Evolutionary conservation across 305 asterid genomes (phyloP), one percentile per base, ranked within the genome.

Genomic region (Striga hermonthica): DNA sequence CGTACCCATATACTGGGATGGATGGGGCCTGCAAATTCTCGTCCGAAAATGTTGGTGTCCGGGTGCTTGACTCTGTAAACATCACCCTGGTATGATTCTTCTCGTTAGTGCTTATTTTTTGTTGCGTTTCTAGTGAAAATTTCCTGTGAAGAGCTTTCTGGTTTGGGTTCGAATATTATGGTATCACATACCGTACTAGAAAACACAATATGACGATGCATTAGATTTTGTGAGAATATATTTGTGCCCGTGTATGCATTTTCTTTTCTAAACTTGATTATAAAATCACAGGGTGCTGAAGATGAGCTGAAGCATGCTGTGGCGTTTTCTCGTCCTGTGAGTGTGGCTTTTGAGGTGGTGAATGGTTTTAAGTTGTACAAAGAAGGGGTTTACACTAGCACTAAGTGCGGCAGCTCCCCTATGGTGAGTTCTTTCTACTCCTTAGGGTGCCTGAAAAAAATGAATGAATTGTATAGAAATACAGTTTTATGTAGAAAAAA

Each of bases 311-410:
- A 82, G 78, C 90, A 88, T 54, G 99, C 95, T 0, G 97, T 93
- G 13, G 99, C 92, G 65, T 53, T 79, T 60, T 78, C 75, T 72
- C 86, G 92, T 65, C 97, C 99, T 5, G 97, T 90, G 11, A 93
- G 99, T 67, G 90, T 93, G 75, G 99, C 99, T 58, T 93, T 90
- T 75, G 80, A 93, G 86, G 96, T 88, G 67, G 77, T 82, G 31
- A 12, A 65, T 5, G 85, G 77, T 52, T 93, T 93, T 74, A 63
- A 69, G 73, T 62, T 74, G 4, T 93, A 93, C 75, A 64, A 80
- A 35, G 65, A 75, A 4, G 98, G 98, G 41, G 96, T 93, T 63
- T 93, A 71, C 82, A 80, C 90, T 78, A 88, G 89, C 82, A 69
- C 74, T 36, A 60, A 60, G 34, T 93, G 99, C 62, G 95, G 97